phyloP scores from a whole-genome alignment of 208 protist genomes.

The Acanthamoeba lenticulata region DNA sequence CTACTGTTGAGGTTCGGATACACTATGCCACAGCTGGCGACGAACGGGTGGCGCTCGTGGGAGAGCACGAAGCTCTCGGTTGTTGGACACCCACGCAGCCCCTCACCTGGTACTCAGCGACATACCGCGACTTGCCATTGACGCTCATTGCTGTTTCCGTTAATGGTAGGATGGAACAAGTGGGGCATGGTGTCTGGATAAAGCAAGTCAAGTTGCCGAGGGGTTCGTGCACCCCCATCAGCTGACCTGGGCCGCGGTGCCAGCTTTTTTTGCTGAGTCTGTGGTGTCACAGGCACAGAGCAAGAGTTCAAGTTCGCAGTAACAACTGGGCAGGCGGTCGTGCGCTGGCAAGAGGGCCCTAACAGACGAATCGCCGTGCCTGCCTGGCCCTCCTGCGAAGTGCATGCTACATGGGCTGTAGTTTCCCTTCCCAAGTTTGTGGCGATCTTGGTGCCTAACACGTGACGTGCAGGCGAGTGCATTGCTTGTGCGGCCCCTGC shows the following conservation, averaged over 20 bases:
- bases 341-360: neutral
- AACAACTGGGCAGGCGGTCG: neutral
- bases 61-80: neutral
- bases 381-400: neutral
- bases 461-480: neutral
- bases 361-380: neutral
- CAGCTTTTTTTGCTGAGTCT: too few species aligned
- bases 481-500: neutral
- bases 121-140: too few species aligned
- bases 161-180: neutral
- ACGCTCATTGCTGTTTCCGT: too few species aligned
- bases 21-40: neutral
- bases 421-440: neutral
- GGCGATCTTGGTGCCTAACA: neutral
- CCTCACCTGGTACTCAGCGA: neutral
- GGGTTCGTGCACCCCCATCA: neutral
- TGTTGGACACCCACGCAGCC: neutral
- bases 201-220: neutral
- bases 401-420: neutral
- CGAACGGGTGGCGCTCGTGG: neutral
- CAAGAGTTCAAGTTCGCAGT: conserved; percentile 4
- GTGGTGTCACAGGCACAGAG: neutral
- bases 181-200: neutral
- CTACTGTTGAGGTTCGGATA: neutral
- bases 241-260: too few species aligned